Evolutionary conservation across 2,329 filamentous ascomycete species (phyloP), one percentile per base, ranked within the genome.

Genomic region (Podosphaera leucotricha): DNA sequence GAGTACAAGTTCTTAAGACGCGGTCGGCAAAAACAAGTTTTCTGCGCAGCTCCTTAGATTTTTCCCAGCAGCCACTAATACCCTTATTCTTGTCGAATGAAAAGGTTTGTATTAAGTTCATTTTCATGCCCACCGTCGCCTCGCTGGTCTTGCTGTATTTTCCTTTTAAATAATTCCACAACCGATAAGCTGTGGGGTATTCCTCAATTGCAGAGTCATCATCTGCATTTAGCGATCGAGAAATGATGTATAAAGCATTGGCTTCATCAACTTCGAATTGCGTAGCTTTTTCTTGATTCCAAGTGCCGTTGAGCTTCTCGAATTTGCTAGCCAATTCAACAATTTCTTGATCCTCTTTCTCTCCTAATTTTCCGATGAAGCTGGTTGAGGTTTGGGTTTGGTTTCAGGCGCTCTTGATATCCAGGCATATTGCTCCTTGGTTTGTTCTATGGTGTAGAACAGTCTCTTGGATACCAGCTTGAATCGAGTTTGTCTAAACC

Each of bases 41-140:
- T 13, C 28, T 33, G 10, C 28, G 28, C 6, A 33, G 28, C 15
- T 33, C 28, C 28, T 33, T n/a, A 3, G 13, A 13, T 13, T 33
- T 33, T n/a, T 33, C 28, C 28, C 28, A 33, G 11, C 15, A 7
- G 11, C 15, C 28, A 3, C 3, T n/a, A 33, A 33, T n/a, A 6
- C 28, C 8, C 4, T 13, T 13, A 7, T n/a, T 11, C 4, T 6
- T 3, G 15, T 33, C 28, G 13, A 7, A 33, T 3, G 6, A 3
- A 42, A 42, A 42, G 13, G 15, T 42, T 20, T 42, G 40, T 16
- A 42, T 42, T 33, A 16, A 19, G n/a, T 24, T 42, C 24, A 30
- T 30, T 16, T 33, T 28, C 1, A 2, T 33, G 15, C 11, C 13
- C 3, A 22, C 26, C 6, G 40, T 33, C 7, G 15, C 13, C 11